These are phyloP conservation scores for Wickerhamiella cacticola DNA, from an alignment of 805 yeast species.

Conservation along the genomic window DNA sequence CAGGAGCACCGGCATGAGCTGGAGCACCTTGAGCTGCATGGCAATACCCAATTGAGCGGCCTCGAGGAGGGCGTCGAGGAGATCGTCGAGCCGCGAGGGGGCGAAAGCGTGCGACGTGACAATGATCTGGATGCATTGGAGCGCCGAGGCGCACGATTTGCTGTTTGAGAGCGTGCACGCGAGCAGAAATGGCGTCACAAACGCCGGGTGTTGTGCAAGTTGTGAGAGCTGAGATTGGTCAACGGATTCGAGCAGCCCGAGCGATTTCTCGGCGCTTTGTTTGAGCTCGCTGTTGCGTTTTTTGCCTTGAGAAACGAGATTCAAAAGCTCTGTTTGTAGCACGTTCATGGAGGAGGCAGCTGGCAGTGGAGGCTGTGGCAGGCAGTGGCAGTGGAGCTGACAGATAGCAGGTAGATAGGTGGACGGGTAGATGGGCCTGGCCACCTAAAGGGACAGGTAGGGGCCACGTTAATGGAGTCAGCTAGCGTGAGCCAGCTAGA, in stretches of 20 bases:
- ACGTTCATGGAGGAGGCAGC: conserved; percentile 5
- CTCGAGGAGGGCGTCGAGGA: conserved; percentile 57
- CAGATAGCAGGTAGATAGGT: too few relatives aligned
- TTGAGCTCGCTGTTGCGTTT: conserved; percentile 60
- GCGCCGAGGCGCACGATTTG: conserved; percentile 56
- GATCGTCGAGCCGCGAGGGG: conserved; percentile 35
- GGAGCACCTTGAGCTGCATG: conserved; percentile 75
- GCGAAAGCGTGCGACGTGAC: conserved; percentile 47
- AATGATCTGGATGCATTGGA: conserved; percentile 57
- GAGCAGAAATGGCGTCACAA: conserved; percentile 55
- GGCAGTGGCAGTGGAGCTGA: too few relatives aligned
- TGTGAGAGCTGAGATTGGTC: conserved; percentile 9
- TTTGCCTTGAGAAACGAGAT: conserved; percentile 55
- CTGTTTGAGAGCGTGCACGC: conserved; percentile 67
- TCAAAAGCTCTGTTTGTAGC: conserved; percentile 45
- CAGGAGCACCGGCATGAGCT: conserved; percentile 63
- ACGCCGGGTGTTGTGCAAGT: conserved; percentile 32
- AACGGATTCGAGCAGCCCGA: conserved; percentile 12
- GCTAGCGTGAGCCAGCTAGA: too few relatives aligned
- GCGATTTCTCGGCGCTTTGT: conserved; percentile 24
- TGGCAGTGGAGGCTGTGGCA: too few relatives aligned
- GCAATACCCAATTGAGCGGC: conserved; percentile 69
- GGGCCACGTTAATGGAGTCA: too few relatives aligned
- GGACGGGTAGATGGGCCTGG: too few relatives aligned
- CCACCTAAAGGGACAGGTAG: too few relatives aligned